Evolutionary conservation across 495 filamentous ascomycete genomes (phyloP).

Genomic region (Sordaria brevicollis): DNA sequence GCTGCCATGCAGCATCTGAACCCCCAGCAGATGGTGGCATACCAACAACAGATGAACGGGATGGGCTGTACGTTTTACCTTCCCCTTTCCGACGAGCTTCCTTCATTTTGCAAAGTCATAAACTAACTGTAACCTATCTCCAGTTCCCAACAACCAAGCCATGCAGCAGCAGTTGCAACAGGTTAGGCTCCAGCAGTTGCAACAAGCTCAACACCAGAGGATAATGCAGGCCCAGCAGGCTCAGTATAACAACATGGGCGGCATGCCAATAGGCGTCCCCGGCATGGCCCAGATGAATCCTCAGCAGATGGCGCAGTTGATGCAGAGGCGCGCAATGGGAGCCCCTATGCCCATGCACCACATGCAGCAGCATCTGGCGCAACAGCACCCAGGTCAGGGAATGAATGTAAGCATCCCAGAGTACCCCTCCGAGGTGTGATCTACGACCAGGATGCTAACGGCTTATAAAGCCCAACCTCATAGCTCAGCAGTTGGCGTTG

Average conservation of each 20-base stretch:
- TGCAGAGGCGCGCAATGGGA: constrained; percentile 21
- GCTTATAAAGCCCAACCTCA: constrained; percentile 3
- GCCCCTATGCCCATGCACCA: constrained; percentile 35
- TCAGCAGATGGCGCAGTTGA: constrained; percentile 15
- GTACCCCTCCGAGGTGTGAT: background rate
- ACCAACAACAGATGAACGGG: constrained; percentile 37
- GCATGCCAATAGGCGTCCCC: constrained; percentile 51
- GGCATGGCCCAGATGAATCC: constrained; percentile 37
- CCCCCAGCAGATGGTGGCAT: constrained; percentile 55
- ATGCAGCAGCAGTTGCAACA: constrained; percentile 42
- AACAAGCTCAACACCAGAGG: constrained; percentile 35
- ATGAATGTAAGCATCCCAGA: constrained; percentile 25
- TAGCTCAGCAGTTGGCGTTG: constrained; percentile 19
- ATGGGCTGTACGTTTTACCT: constrained; percentile 13
- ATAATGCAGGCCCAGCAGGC: constrained; percentile 42
- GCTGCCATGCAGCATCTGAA: constrained; percentile 64
- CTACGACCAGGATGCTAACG: constrained; percentile 5
- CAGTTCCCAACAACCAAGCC: constrained; percentile 44
- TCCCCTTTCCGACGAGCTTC: background rate
- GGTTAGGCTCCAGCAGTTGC: constrained; percentile 24
- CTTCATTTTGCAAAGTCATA: background rate
- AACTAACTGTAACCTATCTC: constrained; percentile 4
- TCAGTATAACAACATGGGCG: constrained; percentile 27
- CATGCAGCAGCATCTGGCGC: constrained; percentile 35
- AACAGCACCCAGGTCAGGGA: constrained; percentile 32